These are phyloP conservation scores for Pleurotus eryngii DNA, from an alignment of 768 basidiomycete genomes.

Conservation along the genomic window DNA sequence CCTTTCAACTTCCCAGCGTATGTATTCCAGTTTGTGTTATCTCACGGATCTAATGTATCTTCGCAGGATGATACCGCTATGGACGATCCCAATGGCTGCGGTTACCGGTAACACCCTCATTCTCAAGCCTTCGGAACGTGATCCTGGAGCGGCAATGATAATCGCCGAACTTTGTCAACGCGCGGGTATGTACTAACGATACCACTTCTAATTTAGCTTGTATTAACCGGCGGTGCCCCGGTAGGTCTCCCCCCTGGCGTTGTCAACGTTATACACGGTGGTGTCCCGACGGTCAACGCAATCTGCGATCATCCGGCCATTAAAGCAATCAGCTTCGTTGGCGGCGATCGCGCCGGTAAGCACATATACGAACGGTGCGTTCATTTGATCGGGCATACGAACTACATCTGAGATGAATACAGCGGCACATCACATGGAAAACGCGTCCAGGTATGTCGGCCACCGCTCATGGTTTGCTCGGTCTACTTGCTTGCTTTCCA, in stretches of 20 bases:
- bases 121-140: slow-evolving; percentile 94
- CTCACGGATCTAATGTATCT: slow-evolving; percentile 1
- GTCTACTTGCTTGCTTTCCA: not conserved
- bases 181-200: slow-evolving; percentile 48
- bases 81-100: slow-evolving; percentile 89
- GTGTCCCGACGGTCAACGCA: slow-evolving; percentile 84
- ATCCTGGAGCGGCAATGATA: slow-evolving; percentile 97
- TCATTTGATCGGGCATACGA: not conserved
- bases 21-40: slow-evolving; percentile 19
- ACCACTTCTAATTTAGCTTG: not conserved
- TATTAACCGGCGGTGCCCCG: not conserved
- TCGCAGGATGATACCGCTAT: slow-evolving; percentile 89
- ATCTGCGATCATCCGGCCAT: slow-evolving; percentile 92
- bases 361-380: slow-evolving; percentile 86
- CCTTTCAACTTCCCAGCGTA: slow-evolving; percentile 93
- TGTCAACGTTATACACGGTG: slow-evolving; percentile 89
- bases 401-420: slow-evolving; percentile 8
- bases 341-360: slow-evolving; percentile 87
- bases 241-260: slow-evolving; percentile 84
- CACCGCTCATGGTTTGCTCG: not conserved
- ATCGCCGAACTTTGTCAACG: slow-evolving; percentile 92
- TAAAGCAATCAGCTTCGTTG: slow-evolving; percentile 95
- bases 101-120: slow-evolving; percentile 93
- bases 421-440: slow-evolving; percentile 87
- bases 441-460: slow-evolving; percentile 63